Base-by-base conservation (phyloP, 768 basidiomycete species). In the Rhodotorula paludigena region DNA sequence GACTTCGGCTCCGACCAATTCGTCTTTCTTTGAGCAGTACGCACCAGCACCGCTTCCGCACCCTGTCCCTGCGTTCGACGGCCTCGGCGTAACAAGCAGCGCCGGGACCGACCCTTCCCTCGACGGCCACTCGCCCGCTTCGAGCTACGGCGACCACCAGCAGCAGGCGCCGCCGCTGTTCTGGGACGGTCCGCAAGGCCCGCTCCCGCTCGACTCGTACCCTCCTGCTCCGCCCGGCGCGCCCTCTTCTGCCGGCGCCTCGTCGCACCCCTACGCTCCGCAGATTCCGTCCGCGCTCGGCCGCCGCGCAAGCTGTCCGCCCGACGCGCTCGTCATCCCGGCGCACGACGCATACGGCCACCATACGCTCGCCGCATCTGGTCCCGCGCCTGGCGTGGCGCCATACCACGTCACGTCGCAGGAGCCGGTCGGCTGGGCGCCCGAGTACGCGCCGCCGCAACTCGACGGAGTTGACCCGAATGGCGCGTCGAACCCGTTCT, bases 101-200 rank as follows among this genome's bases (percentile, higher is more conserved):
- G 4, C 33, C 39, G 48, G 30, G 2, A 14, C 35, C 23, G 36
- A 30, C 21, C 5, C 23, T 12, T 25, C 47, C 2, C 48, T n/a
- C 6, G 63, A 64, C 18, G 41, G 35, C 18, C 51, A 53, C 57
- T 64, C 64, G 49, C 64, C 64, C 3, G 15, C 42, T 0, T 64
- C 64, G 57, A 59, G 64, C 30, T 14, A 21, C 1, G 64, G 57
- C 32, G 64, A 64, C 16, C n/a, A n/a, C n/a, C n/a, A n/a, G n/a
- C n/a, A n/a, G n/a, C n/a, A n/a, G n/a, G n/a, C n/a, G n/a, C n/a
- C n/a, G n/a, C 23, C 20, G 32, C 25, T 41, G 32, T 20, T 9
- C 20, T 57, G 47, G 55, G 47, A 41, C 39, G 32, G n/a, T n/a
- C n/a, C n/a, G n/a, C n/a, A n/a, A n/a, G n/a, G n/a, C n/a, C n/a